Percentiles rank a stretch among this genome's conserved stretches.
These are phyloP conservation scores for Verticillium albo-atrum DNA, from an alignment of 2,329 filamentous ascomycete species.

Conservation along the genomic window DNA sequence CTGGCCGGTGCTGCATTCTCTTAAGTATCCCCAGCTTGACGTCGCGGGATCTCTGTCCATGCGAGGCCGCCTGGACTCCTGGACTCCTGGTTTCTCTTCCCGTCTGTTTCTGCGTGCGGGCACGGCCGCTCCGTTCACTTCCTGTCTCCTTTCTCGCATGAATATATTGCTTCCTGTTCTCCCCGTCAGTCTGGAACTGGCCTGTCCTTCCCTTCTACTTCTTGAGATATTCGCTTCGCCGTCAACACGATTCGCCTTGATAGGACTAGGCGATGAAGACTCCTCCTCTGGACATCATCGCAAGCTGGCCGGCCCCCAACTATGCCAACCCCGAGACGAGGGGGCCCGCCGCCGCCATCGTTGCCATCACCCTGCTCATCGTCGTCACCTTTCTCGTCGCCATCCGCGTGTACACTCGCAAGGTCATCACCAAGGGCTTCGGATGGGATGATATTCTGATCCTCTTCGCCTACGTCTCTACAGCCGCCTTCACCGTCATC, in stretches of 20 bases:
- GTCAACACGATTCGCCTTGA: neutral
- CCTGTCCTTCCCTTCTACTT: neutral
- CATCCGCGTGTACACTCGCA: conserved; percentile 30
- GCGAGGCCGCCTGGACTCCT: neutral
- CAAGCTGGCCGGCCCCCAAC: conserved; percentile 26
- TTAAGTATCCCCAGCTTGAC: neutral
- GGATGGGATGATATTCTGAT: conserved; percentile 32
- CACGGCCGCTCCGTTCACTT: neutral
- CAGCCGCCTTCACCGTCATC: conserved; percentile 23
- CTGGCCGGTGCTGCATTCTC: neutral
- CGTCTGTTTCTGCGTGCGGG: neutral
- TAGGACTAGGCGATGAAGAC: conserved; percentile 11
- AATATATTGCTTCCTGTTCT: neutral
- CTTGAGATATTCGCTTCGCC: neutral
- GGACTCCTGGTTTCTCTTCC: neutral
- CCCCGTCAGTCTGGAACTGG: neutral
- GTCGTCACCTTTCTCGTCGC: conserved; percentile 24
- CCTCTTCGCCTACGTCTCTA: conserved; percentile 29
- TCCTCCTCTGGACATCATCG: conserved; percentile 13
- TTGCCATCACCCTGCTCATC: conserved; percentile 19
- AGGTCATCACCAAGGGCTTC: conserved; percentile 26
- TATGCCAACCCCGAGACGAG: conserved; percentile 24
- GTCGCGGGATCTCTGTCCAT: neutral
- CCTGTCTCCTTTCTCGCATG: neutral
- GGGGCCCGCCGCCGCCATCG: conserved; percentile 21